phyloP scores from a whole-genome alignment of 768 basidiomycete species.

The Xerocomus spinulosus region DNA sequence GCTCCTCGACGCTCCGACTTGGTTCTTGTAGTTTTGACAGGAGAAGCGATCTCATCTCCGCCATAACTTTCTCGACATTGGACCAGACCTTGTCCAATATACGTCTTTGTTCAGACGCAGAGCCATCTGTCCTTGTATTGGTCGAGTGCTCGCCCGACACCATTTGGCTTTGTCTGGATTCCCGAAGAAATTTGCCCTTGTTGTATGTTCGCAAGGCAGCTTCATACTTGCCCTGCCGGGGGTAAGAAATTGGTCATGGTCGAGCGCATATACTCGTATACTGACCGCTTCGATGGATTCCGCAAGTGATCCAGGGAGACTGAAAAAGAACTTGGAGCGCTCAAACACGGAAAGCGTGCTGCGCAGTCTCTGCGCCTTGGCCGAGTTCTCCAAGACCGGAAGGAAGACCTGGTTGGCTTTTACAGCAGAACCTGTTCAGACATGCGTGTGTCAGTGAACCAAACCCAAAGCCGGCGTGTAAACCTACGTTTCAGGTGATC shows the following conservation, averaged over 20 bases:
- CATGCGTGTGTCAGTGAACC: background rate
- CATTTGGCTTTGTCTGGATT: conserved; percentile 83
- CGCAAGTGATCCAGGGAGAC: conserved; percentile 85
- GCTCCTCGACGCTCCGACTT: conserved; percentile 79
- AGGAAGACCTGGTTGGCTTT: conserved; percentile 96
- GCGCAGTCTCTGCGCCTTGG: conserved; percentile 88
- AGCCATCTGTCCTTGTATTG: conserved; percentile 45
- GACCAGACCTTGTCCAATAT: conserved; percentile 96
- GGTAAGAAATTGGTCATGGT: background rate
- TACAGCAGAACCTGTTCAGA: conserved; percentile 67
- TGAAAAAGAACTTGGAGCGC: conserved; percentile 97
- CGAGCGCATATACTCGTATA: background rate
- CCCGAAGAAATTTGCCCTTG: conserved; percentile 88
- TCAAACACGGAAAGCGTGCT: conserved; percentile 95
- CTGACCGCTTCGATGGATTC: conserved; percentile 86
- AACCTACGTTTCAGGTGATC: conserved; percentile 80
- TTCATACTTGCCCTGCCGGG: conserved; percentile 86
- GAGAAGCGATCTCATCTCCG: conserved; percentile 79
- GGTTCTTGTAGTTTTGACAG: conserved; percentile 78
- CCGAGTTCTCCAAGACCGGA: conserved; percentile 91
- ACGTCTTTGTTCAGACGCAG: conserved; percentile 79
- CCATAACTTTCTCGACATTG: conserved; percentile 92
- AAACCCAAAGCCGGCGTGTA: background rate
- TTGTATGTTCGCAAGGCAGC: conserved; percentile 93
- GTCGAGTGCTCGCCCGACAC: conserved; percentile 63